Conservation (phyloP, 2,329 filamentous ascomycete genomes). For the Emericellopsis atlantica region DNA sequence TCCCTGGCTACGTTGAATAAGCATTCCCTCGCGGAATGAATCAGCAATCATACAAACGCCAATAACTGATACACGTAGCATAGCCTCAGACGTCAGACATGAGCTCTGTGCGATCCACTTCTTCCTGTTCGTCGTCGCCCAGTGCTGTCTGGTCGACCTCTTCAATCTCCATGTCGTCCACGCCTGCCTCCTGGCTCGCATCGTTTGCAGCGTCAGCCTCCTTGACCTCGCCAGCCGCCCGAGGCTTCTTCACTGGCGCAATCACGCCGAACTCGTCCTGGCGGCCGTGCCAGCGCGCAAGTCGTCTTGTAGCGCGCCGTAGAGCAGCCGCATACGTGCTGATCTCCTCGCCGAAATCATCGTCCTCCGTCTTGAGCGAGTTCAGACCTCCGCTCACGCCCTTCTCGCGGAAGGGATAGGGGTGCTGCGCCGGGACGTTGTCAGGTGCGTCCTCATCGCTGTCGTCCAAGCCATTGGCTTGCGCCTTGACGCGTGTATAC, state of each 20-base stretch:
- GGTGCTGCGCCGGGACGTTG: slow-evolving; percentile 13
- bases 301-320: slow-evolving; percentile 47
- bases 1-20: too few species aligned
- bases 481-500: slow-evolving; percentile 47
- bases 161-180: slow-evolving; percentile 43
- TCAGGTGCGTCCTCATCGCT: slow-evolving; percentile 45
- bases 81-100: not conserved
- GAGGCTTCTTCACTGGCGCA: slow-evolving; percentile 27
- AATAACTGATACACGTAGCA: too few species aligned
- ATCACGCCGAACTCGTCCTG: slow-evolving; percentile 33
- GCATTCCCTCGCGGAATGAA: too few species aligned
- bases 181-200: slow-evolving; percentile 27
- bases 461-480: slow-evolving; percentile 44
- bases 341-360: slow-evolving; percentile 69
- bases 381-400: slow-evolving; percentile 49
- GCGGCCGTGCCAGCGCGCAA: slow-evolving; percentile 54
- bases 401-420: slow-evolving; percentile 34
- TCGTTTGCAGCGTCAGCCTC: slow-evolving; percentile 13
- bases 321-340: slow-evolving; percentile 54
- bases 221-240: slow-evolving; percentile 11
- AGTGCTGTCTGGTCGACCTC: slow-evolving; percentile 25
- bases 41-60: too few species aligned
- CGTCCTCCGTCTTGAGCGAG: slow-evolving; percentile 46
- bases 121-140: slow-evolving; percentile 29
- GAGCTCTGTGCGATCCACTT: slow-evolving; percentile 29